Percentiles rank a stretch among this genome's conserved stretches.
Evolutionary conservation across 805 yeast genomes (phyloP).

Genomic region (Torulaspora microellipsoides): DNA sequence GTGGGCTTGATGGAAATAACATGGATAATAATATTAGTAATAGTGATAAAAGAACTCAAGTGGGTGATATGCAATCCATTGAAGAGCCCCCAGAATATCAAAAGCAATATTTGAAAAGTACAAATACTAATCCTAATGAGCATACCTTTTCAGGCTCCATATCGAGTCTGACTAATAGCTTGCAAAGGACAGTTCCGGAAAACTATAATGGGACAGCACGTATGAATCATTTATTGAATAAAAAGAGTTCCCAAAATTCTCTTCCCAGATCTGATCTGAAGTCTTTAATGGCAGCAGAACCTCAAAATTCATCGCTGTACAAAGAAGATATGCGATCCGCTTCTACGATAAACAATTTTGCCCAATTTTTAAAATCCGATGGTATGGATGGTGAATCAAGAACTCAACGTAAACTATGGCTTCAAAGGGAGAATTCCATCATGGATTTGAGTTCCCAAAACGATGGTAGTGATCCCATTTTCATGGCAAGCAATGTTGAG

Average conservation of each 20-base stretch:
- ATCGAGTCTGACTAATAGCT: conserved; percentile 31
- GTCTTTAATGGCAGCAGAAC: conserved; percentile 5
- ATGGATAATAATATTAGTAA: conserved; percentile 3
- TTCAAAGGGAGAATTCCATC: conserved; percentile 70
- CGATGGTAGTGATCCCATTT: conserved; percentile 22
- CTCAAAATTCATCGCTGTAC: conserved; percentile 3
- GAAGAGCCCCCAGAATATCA: neutral
- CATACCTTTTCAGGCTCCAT: conserved; percentile 29
- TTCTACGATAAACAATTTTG: conserved; percentile 35
- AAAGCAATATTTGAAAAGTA: conserved; percentile 1
- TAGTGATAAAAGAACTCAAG: neutral
- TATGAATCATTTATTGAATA: conserved; percentile 10
- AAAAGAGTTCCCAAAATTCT: conserved; percentile 14
- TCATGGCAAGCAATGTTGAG: conserved; percentile 48
- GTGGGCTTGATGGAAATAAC: conserved; percentile 1
- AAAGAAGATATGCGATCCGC: conserved; percentile 8
- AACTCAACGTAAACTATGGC: conserved; percentile 81
- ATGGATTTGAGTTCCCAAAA: conserved; percentile 45
- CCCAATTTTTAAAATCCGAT: conserved; percentile 39
- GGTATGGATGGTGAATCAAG: conserved; percentile 51
- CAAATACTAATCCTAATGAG: conserved; percentile 1
- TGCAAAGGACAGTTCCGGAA: conserved; percentile 23
- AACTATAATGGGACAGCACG: conserved; percentile 10
- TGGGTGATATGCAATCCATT: neutral
- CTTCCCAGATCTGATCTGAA: conserved; percentile 10